Evolutionary conservation across 2,329 filamentous ascomycete genomes (phyloP), one percentile per base, ranked within the genome.

Genomic region (Bipolaris cookei): DNA sequence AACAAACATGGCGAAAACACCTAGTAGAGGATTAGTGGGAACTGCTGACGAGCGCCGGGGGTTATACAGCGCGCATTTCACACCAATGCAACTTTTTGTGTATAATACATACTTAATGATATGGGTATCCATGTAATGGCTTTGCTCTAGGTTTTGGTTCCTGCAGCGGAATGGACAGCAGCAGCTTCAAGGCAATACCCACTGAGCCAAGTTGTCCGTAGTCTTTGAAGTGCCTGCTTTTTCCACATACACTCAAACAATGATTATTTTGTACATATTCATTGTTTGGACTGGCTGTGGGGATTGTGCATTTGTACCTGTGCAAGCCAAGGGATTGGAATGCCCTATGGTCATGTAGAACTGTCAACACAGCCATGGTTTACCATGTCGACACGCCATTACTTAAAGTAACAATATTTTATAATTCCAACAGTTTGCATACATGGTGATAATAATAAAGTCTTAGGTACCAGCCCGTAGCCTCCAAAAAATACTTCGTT

Each of bases 1-100:
- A 61, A 61, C 58, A 62, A 62, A 62, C 51, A 62, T 16, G 32
- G 21, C 20, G 34, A 25, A 38, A 18, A 28, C 32, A 14, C 32
- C 21, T 38, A 38, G 34, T 11, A 21, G 14, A 21, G 6, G 23
- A 48, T 8, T 38, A 18, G 21, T 16, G 32, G 21, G 45, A 48
- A 14, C 20, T 18, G 32, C 45, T 18, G 10, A n/a, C n/a, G 20
- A 28, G 21, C 32, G 25, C 13, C 7, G 11, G 8, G 14, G 14
- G 5, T 13, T n/a, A 28, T 32, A 13, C 13, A 8, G 34, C 16
- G 30, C 1, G 7, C 6, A 37, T 16, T 47, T 37, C 6, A 25
- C 32, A 14, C 37, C 3, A 23, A 14, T 37, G 3, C 6, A 7
- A 3, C 16, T 4, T 35, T 16, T 6, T 7, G 5, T n/a, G 10